A percentile compares a stretch with the other conserved stretches of the same genome.
Conservation (phyloP, 1,284 basidiomycete genomes). For the Mycena citricolor region DNA sequence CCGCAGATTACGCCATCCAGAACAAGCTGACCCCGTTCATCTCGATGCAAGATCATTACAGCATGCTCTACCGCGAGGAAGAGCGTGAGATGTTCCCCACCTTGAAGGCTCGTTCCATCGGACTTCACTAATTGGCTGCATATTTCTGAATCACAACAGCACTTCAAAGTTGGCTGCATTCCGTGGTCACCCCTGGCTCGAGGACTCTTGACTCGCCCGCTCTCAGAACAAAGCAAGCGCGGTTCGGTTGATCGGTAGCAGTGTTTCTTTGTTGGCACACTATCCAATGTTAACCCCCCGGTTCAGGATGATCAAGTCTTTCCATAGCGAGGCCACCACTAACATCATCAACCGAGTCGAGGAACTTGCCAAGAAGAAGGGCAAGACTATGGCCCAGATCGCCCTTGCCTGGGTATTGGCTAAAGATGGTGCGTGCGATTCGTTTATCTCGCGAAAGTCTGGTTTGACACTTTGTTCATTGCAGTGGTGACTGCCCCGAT, state of each 20-base stretch:
- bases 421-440: slow-evolving; percentile 31
- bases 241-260: slow-evolving; percentile 31
- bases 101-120: slow-evolving; percentile 39
- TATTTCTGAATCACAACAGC: slow-evolving; percentile 3
- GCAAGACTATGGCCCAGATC: slow-evolving; percentile 16
- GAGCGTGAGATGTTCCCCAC: slow-evolving; percentile 70
- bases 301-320: neutral
- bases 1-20: slow-evolving; percentile 43
- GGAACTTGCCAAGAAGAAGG: slow-evolving; percentile 15
- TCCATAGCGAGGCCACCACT: slow-evolving; percentile 5
- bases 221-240: slow-evolving; percentile 30
- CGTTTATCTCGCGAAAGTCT: neutral
- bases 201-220: slow-evolving; percentile 45
- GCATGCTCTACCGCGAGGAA: slow-evolving; percentile 62
- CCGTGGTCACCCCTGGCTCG: slow-evolving; percentile 55
- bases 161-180: slow-evolving; percentile 39
- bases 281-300: neutral
- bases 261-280: too few species aligned
- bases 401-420: slow-evolving; percentile 54
- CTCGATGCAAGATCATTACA: slow-evolving; percentile 71
- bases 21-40: slow-evolving; percentile 66
- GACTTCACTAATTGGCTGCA: too few species aligned
- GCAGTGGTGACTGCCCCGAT: slow-evolving; percentile 39
- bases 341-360: slow-evolving; percentile 12
- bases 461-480: neutral